These are phyloP conservation scores for Euptelea pleiosperma DNA, from an alignment of 164 flowering plant genomes.

Conservation along the genomic window DNA sequence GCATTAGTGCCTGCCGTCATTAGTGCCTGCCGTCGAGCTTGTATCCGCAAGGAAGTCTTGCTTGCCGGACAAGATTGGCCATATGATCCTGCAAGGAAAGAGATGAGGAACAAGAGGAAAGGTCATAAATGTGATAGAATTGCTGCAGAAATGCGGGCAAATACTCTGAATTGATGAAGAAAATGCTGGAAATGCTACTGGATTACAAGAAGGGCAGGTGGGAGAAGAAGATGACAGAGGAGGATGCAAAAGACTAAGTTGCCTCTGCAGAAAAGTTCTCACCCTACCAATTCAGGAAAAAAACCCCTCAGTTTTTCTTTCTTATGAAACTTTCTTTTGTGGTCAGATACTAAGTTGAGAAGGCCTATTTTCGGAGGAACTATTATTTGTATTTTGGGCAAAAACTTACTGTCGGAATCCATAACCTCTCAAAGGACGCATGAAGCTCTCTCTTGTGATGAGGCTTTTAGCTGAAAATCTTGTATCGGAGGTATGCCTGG, in stretches of 20 bases:
- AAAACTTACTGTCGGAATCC: too few relatives aligned
- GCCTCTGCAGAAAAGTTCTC: too few relatives aligned
- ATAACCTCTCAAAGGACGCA: too few relatives aligned
- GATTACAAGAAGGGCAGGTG: slow-evolving; percentile 88
- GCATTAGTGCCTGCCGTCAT: slow-evolving; percentile 77
- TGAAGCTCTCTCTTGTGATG: too few relatives aligned
- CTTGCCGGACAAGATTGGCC: slow-evolving; percentile 86
- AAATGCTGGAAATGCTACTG: slow-evolving; percentile 79
- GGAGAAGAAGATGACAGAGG: slow-evolving; percentile 91
- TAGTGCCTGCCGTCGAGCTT: slow-evolving; percentile 71
- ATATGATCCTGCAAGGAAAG: slow-evolving; percentile 81
- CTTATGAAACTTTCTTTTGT: too few relatives aligned
- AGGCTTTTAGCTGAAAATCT: too few relatives aligned
- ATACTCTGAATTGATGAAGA: slow-evolving; percentile 78
- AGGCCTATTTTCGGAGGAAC: too few relatives aligned
- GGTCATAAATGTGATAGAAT: slow-evolving; percentile 86
- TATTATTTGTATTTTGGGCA: too few relatives aligned
- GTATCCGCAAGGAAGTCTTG: slow-evolving; percentile 84
- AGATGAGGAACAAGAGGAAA: slow-evolving; percentile 74
- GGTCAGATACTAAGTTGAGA: too few relatives aligned
- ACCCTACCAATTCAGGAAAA: too few relatives aligned
- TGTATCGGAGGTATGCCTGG: too few relatives aligned
- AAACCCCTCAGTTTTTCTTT: too few relatives aligned
- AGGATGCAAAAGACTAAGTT: slow-evolving; percentile 54
- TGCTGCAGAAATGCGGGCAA: slow-evolving; percentile 72